Conservation (phyloP, 495 filamentous ascomycete species). For the Glarea lozoyensis region DNA sequence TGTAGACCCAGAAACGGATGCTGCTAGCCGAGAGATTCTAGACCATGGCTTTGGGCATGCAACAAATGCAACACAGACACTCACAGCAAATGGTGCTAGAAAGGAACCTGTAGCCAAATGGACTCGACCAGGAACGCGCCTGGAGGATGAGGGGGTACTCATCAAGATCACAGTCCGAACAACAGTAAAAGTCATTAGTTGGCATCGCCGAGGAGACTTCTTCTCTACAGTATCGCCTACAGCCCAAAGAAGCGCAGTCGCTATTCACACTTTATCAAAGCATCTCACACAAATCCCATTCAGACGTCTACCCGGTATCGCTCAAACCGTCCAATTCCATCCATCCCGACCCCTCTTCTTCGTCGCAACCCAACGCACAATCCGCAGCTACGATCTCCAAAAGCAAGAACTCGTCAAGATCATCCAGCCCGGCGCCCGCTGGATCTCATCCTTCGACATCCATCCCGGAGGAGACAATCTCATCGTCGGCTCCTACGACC, state of each 20-base stretch:
- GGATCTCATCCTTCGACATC: constrained; percentile 90
- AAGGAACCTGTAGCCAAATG: constrained; percentile 74
- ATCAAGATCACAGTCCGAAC: constrained; percentile 72
- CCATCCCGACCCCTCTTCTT: constrained; percentile 89
- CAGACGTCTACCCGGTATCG: constrained; percentile 72
- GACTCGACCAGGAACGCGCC: constrained; percentile 64
- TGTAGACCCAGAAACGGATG: constrained; percentile 60
- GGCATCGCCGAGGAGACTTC: constrained; percentile 93
- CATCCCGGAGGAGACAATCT: constrained; percentile 91
- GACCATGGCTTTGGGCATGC: constrained; percentile 89
- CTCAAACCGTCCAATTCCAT: constrained; percentile 90
- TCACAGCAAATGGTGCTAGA: constrained; percentile 49
- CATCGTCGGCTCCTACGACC: constrained; percentile 89
- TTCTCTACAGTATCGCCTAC: constrained; percentile 82
- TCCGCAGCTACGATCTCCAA: constrained; percentile 86
- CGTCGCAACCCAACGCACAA: constrained; percentile 84
- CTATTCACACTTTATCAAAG: constrained; percentile 91
- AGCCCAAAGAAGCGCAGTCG: constrained; percentile 71
- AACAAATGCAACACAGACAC: constrained; percentile 48
- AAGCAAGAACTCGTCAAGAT: constrained; percentile 84
- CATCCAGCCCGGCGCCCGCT: constrained; percentile 83
- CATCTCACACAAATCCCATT: constrained; percentile 93
- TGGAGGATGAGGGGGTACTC: constrained; percentile 69
- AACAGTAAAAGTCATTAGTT: constrained; percentile 80
- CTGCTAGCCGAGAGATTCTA: constrained; percentile 63